phyloP scores from a whole-genome alignment of 805 yeast species.

The Yarrowia sp. region DNA sequence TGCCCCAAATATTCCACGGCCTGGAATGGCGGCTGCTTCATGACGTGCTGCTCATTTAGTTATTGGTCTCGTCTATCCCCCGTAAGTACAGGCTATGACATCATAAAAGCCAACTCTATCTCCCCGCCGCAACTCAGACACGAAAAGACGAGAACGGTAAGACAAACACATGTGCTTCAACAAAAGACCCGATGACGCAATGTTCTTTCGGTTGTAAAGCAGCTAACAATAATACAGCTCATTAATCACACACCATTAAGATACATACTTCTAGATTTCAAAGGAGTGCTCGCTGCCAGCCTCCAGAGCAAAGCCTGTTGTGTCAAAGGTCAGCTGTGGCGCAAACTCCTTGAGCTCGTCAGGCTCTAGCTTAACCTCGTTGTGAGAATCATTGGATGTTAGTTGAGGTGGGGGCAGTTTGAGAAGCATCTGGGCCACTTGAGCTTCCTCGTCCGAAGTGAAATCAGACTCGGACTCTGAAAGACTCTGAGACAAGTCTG shows the following conservation, averaged over 20 bases:
- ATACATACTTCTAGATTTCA: conserved; percentile 8
- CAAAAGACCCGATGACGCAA: background rate
- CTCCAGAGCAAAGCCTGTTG: conserved; percentile 25
- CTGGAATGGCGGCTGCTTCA: background rate
- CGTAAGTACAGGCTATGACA: background rate
- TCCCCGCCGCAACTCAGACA: conserved; percentile 19
- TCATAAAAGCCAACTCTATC: conserved; percentile 15
- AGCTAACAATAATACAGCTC: background rate
- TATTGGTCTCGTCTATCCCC: background rate
- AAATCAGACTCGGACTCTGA: conserved; percentile 23
- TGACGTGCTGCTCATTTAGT: background rate
- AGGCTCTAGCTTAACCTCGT: conserved; percentile 22
- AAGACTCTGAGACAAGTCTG: conserved; percentile 29
- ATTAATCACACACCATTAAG: background rate
- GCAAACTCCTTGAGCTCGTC: conserved; percentile 30
- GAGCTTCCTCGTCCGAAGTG: conserved; percentile 12
- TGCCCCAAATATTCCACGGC: background rate
- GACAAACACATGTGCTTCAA: conserved; percentile 2
- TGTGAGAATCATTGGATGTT: background rate
- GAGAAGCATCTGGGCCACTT: conserved; percentile 13
- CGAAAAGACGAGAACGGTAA: conserved; percentile 7
- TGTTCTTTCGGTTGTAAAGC: background rate
- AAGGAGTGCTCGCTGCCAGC: conserved; percentile 14
- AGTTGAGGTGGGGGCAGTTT: conserved; percentile 20
- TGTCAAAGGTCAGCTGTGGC: conserved; percentile 23